phyloP scores from a whole-genome alignment of 164 flowering plant genomes.

The Stephania yunnanensis region DNA sequence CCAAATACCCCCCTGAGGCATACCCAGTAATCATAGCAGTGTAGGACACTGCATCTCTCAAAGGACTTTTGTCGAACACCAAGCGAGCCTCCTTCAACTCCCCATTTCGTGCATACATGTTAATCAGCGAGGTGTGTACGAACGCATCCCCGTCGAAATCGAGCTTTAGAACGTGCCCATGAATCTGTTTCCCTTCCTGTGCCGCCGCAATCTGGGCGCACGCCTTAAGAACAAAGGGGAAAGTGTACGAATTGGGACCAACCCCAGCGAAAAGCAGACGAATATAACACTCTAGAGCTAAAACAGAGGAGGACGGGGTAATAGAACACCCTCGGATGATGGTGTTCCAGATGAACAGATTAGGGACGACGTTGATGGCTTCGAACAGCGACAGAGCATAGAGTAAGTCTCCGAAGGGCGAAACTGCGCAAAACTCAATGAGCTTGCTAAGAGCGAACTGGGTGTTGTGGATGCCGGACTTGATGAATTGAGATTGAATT shows the following conservation, averaged over 20 bases:
- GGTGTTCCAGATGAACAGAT: conserved; percentile 55
- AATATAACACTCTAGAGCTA: conserved; percentile 35
- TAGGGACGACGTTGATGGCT: conserved; percentile 49
- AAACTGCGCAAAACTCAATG: conserved; percentile 55
- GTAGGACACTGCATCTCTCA: conserved; percentile 52
- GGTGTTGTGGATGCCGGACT: conserved; percentile 70
- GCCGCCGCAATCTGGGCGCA: conserved; percentile 33
- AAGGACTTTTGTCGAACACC: conserved; percentile 57
- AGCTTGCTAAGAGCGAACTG: conserved; percentile 64
- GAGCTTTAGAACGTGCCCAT: conserved; percentile 56
- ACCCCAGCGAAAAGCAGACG: conserved; percentile 40
- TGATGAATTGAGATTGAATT: conserved; percentile 65
- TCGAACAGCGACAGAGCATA: conserved; percentile 54
- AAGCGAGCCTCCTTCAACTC: conserved; percentile 42
- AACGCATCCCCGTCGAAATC: conserved; percentile 48
- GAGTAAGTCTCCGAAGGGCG: conserved; percentile 44
- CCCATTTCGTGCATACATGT: conserved; percentile 62
- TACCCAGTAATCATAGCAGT: conserved; percentile 68
- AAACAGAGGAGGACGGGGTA: conserved; percentile 26
- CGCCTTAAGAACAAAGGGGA: conserved; percentile 63
- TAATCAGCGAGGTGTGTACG: conserved; percentile 58
- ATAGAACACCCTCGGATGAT: conserved; percentile 50
- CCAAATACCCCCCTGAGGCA: conserved; percentile 37
- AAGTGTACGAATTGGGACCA: conserved; percentile 69
- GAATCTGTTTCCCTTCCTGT: conserved; percentile 51